A percentile compares a stretch with the other conserved stretches of the same genome.
Evolutionary conservation across 2,329 filamentous ascomycete species (phyloP).

Genomic region (Trichoderma sp.): DNA sequence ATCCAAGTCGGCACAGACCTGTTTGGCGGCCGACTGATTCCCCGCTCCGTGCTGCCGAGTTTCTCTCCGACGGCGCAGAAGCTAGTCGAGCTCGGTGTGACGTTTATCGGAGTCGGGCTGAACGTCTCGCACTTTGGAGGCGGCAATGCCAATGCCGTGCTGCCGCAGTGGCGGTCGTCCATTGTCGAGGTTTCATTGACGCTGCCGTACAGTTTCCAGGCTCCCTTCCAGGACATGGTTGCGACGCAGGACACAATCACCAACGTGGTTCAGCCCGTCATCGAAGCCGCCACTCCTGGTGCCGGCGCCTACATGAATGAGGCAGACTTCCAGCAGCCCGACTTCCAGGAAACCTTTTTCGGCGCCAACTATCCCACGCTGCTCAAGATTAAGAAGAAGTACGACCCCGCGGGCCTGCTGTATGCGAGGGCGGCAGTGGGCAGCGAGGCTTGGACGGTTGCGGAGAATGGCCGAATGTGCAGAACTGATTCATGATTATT

Average conservation of each 20-base stretch:
- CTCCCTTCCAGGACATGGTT: conserved; percentile 29
- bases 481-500: conserved; percentile 16
- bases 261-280: conserved; percentile 26
- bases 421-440: conserved; percentile 50
- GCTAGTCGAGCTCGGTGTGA: conserved; percentile 30
- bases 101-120: conserved; percentile 24
- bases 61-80: conserved; percentile 25
- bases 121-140: conserved; percentile 7
- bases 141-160: conserved; percentile 34
- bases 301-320: conserved; percentile 51
- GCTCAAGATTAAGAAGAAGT: conserved; percentile 44
- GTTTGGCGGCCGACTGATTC: conserved; percentile 43
- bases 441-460: conserved; percentile 46
- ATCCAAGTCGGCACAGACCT: conserved; percentile 29
- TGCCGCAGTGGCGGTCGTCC: conserved; percentile 41
- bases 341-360: conserved; percentile 46
- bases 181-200: conserved; percentile 32
- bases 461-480: conserved; percentile 27
- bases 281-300: conserved; percentile 34
- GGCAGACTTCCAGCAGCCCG: conserved; percentile 45
- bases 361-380: conserved; percentile 44
- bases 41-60: conserved; percentile 32
- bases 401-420: conserved; percentile 46
- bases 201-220: conserved; percentile 29
- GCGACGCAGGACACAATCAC: conserved; percentile 32